Conservation (phyloP, 768 basidiomycete species). For the Boletus subparvulus region DNA sequence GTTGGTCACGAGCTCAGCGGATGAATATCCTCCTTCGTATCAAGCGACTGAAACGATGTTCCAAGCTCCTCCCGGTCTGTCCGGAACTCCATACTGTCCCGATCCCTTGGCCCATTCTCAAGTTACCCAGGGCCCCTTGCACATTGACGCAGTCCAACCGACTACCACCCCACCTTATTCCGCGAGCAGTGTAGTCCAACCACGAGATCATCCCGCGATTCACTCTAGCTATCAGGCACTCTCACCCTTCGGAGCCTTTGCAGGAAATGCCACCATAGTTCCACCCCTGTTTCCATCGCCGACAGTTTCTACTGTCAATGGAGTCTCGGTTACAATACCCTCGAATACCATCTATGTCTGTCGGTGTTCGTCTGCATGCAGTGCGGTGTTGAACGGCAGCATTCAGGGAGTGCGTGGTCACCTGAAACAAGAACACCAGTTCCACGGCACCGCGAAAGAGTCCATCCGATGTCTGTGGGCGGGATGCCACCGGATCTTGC, state of each 20-base stretch:
- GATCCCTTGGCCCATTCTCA: not conserved
- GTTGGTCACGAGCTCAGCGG: not conserved
- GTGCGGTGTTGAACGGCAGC: not conserved
- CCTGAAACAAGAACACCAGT: not conserved
- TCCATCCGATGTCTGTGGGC: conserved; percentile 10
- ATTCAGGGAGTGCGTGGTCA: not conserved
- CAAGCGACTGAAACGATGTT: not conserved
- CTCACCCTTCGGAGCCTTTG: not conserved
- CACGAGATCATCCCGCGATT: not conserved
- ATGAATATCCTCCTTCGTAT: not conserved
- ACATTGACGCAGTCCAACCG: not conserved
- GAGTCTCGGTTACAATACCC: not conserved
- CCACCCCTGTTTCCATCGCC: not conserved
- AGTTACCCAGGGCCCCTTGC: not conserved
- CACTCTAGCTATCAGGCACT: not conserved
- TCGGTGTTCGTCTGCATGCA: not conserved
- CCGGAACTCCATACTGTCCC: not conserved
- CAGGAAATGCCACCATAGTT: not conserved
- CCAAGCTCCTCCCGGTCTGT: too few relatives aligned
- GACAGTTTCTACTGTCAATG: not conserved
- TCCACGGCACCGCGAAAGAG: not conserved
- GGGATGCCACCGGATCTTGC: conserved; percentile 5
- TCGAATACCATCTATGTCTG: not conserved
- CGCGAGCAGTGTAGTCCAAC: not conserved
- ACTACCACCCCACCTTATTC: not conserved